Evolutionary conservation across 805 yeast species (phyloP), one percentile per base, ranked within the genome.

Genomic region (Starmerella tilneyi): DNA sequence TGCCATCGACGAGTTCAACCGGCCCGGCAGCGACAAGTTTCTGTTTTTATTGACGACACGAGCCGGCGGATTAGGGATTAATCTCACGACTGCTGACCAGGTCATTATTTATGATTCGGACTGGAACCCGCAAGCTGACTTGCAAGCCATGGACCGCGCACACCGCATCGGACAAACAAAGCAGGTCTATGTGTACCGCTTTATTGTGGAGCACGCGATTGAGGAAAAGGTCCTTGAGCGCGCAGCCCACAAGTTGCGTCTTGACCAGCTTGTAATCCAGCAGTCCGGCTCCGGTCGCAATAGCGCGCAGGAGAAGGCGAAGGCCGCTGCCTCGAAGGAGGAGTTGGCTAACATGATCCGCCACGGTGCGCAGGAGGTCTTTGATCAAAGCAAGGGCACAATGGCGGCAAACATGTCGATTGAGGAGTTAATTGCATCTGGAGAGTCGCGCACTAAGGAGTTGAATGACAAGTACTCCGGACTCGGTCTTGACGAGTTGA

Each of bases 51-150:
- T 88, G 47, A 88, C 97, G 0, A 88, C 97, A 0, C 75, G 97
- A 65, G 96, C 97, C 9, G 97, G 97, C 62, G 97, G 97, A 7
- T 69, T 88, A 40, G 97, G 97, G 56, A 88, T 88, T 56, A 88
- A 88, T 57, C 71, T 88, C 58, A 88, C 95, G 0, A 74, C 82
- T 12, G 97, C 97, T 1, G 96, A 88, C 61, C 78, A 83, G 45
- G 97, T 88, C 44, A 74, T 88, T 3, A 65, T 88, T 15, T 88
- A 78, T 59, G 97, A 88, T 63, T 83, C 94, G 0, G 97, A 88
- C 64, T 88, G 97, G 97, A 88, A 88, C 59, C 97, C 97, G 1
- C 97, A 88, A 59, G 96, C 96, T 0, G 97, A 88, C 69, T 69
- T 88, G 54, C 97, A 88, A 65, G 96, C 96, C 1, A 88, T 88